Evolutionary conservation across 2,329 filamentous ascomycete genomes (phyloP), one percentile per base, ranked within the genome.

Genomic region (Endocalyx cinctus): DNA sequence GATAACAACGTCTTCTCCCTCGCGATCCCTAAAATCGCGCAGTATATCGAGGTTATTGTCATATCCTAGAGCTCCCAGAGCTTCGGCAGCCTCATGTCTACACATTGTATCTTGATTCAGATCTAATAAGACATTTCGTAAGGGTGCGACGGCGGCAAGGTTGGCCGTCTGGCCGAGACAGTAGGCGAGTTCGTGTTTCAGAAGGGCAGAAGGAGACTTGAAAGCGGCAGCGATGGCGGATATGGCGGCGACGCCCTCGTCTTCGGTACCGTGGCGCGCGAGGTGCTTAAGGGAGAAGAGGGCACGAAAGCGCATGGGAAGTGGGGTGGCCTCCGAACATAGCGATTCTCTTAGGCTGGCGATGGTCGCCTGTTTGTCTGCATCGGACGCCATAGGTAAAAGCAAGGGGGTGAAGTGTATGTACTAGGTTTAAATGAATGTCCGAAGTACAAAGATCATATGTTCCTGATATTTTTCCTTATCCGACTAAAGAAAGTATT

Each of bases 261-360:
- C 76, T 26, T 80, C 78, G 6, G 79, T 66, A 13, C 67, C 61
- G 45, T 81, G 76, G 38, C 77, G 81, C 29, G 92, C 90, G 40
- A 97, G 70, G 60, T 97, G 86, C 69, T 98, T 98, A 40, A 98
- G 80, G 13, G 90, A 96, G 70, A 98, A 98, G 50, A 98, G 84
- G 27, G 92, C 90, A 51, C 92, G 87, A 66, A 97, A 98, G 44
- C 92, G 87, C 44, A 87, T 74, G 25, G 89, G 84, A 34, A 98
- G 84, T 28, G 89, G 80, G 42, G 85, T 83, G 11, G 74, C 66
- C 67, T 97, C 92, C 30, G 84, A 83, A 51, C 75, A 82, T 39
- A 98, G 79, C 39, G 82, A 84, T 53, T 83, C 74, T 54, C 87
- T 82, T 33, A 94, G 74, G 38, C 72, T 67, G 36, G 67, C 52